phyloP scores from a whole-genome alignment of 805 yeast species.

The Jamesozyma lodderae region DNA sequence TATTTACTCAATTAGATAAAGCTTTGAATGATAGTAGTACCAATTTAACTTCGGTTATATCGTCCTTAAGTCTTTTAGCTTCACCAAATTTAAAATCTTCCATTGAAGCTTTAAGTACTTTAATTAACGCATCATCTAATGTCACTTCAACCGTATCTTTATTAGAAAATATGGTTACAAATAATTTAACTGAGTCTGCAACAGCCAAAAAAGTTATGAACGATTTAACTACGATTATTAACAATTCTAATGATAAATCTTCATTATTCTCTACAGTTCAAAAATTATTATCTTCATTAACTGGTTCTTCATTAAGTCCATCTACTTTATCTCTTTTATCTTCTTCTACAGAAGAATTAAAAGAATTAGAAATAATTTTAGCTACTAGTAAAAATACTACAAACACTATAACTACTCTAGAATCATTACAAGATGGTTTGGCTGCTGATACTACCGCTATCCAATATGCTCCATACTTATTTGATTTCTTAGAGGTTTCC shows the following conservation, averaged over 20 bases:
- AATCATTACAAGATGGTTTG: constrained; percentile 11
- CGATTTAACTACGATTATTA: constrained; percentile 14
- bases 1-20: constrained; percentile 13
- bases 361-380: constrained; percentile 17
- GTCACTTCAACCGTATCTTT: constrained; percentile 13
- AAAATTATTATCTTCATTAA: constrained; percentile 11
- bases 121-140: constrained; percentile 13
- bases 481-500: constrained; percentile 17
- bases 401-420: constrained; percentile 14
- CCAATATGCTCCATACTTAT: constrained; percentile 18
- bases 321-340: constrained; percentile 12
- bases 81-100: constrained; percentile 12
- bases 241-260: constrained; percentile 14
- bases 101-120: constrained; percentile 12
- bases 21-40: constrained; percentile 2
- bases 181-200: constrained; percentile 17
- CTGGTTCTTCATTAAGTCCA: constrained; percentile 4
- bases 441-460: constrained; percentile 9
- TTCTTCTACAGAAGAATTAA: constrained; percentile 19
- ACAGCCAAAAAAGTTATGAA: constrained; percentile 17
- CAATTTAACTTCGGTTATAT: constrained; percentile 11
- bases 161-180: constrained; percentile 12
- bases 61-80: constrained; percentile 8
- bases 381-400: constrained; percentile 17
- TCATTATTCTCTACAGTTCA: constrained; percentile 13